Base-by-base conservation (phyloP, 805 yeast genomes). In the Wickerhamomyces bovis region DNA sequence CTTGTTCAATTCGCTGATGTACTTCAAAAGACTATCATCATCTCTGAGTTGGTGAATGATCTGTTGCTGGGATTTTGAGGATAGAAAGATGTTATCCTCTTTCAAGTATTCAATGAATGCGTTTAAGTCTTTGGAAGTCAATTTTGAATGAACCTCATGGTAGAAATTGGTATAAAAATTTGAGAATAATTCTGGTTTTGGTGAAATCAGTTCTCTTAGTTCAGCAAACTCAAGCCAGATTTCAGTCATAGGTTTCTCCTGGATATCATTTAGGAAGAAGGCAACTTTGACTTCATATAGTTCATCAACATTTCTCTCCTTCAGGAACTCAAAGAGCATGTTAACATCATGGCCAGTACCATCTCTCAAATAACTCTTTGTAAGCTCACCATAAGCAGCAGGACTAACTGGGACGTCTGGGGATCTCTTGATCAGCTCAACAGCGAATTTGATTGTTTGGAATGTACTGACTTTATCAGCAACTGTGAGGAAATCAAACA, bases 381-480 rank as follows among this genome's bases (percentile, higher is more conserved):
- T 43, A 7, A 57, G 21, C 4, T 33, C 33, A 9, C 53, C 54
- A 44, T 50, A 56, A 3, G 60, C 52, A 1, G 30, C 28, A 19
- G 49, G 47, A 38, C 49, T 47, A 42, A 58, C 48, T 13, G 57
- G 54, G 1, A 56, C 45, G n/a, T 51, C 30, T 4, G 59, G 54
- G 40, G 58, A 48, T 45, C 53, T 50, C 26, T 49, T 50, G 28
- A 58, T 41, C 23, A 59, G 15, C 4, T 54, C 60, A 3, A 57
- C 42, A 8, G 47, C 58, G 36, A 60, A 57, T 19, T 47, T 46
- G 3, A 56, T 35, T 0, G 53, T 46, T 12, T 55, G 50, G 38
- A 58, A 56, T 3, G 49, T 52, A 1, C 57, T 47, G 2, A 49
- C 53, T 21, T 49, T 42, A 12, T 46, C 46, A 5, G 61, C 52